Base-by-base conservation (phyloP, 177 flowering plant species). In the Vitis hybrid region DNA sequence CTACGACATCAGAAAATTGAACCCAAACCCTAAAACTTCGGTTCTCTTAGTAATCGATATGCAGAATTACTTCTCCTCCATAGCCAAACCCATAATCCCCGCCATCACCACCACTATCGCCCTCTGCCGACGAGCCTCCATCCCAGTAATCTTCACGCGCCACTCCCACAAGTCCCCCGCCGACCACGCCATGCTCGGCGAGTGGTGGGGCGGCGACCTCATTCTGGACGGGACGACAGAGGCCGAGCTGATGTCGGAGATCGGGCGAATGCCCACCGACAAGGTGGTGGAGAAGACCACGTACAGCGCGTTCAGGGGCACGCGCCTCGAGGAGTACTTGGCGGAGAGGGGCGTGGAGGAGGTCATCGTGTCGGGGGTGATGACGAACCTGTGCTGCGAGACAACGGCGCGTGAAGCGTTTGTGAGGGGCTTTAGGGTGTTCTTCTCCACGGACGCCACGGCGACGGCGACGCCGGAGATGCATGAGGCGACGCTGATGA, bases 371-470 rank as follows among this genome's bases (percentile, higher is more conserved):
- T 68, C 82, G 1, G 97, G 97, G 15, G 94, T 86, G 14, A 91
- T 91, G 97, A 89, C 94, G 19, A 89, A 91, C 72, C 67, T 91
- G 74, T 89, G 92, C 79, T 91, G 97, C 63, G 94, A 91, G 74
- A 91, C 97, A 57, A 87, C 89, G 61, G 94, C 97, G 29, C 84
- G 94, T 33, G 94, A 84, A 3, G 97, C 92, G 11, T 91, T 91
- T 64, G 78, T 84, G 48, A 83, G 81, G 60, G 97, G 94, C 18
- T 91, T 89, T 59, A 65, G 97, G 78, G 97, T 88, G n/a, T 91
- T 91, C 70, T 91, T 91, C 82, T 89, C 97, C 10, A 84, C 87
- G 5, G 97, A 91, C 72, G 89, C 89, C 15, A 88, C 92, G n/a
- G 91, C 85, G 6, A 88, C 94, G 19, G 50, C 82, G 15, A 56